These are phyloP conservation scores for Salmacisia buchloeana DNA, from an alignment of 1,284 basidiomycete species.

Conservation along the genomic window DNA sequence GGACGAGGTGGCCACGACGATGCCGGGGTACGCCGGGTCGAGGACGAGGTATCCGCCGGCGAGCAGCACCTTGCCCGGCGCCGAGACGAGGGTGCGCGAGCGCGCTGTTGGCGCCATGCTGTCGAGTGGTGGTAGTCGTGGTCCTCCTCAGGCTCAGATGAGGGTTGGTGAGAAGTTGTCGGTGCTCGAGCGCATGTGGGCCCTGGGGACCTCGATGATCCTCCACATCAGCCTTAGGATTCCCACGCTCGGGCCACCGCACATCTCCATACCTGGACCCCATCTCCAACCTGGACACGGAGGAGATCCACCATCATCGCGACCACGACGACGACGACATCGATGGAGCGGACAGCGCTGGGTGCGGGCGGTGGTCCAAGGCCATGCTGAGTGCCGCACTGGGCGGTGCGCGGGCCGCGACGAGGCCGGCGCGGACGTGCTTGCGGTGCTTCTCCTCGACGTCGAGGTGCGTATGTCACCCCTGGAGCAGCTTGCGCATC, in stretches of 20 bases:
- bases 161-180: not conserved
- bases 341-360: too few species aligned
- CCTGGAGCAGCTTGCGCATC: too few species aligned
- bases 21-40: slow-evolving; percentile 45
- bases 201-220: not conserved
- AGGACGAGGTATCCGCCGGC: slow-evolving; percentile 50
- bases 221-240: not conserved
- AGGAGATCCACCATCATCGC: too few species aligned
- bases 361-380: too few species aligned
- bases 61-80: slow-evolving; percentile 90
- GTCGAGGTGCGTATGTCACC: too few species aligned
- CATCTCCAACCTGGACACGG: too few species aligned
- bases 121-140: not conserved
- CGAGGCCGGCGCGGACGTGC: too few species aligned
- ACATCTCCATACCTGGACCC: not conserved
- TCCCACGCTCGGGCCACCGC: not conserved
- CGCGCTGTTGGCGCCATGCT: too few species aligned
- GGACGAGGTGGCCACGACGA: slow-evolving; percentile 68
- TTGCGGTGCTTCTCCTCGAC: not conserved
- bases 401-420: too few species aligned
- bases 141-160: not conserved
- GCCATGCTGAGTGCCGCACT: too few species aligned
- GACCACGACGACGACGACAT: too few species aligned
- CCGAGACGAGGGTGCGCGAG: slow-evolving; percentile 67
- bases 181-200: not conserved